Conservation (phyloP, 306 rosid species). For the Corylus avellana region DNA sequence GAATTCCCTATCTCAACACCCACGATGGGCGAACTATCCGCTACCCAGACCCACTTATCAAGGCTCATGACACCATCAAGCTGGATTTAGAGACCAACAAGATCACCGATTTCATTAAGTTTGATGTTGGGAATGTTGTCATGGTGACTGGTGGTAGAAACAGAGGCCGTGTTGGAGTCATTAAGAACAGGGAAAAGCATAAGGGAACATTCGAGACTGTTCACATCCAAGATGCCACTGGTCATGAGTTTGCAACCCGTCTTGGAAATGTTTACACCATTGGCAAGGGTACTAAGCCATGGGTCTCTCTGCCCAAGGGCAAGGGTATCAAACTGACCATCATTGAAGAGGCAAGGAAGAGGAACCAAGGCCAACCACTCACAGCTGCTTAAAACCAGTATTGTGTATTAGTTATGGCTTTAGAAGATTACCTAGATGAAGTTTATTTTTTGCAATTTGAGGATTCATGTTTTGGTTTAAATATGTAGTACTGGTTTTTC, state of each 20-base stretch:
- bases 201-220: conserved; percentile 80
- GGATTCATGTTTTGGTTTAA: conserved; percentile 12
- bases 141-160: conserved; percentile 88
- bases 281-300: conserved; percentile 74
- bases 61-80: conserved; percentile 85
- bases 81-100: conserved; percentile 70
- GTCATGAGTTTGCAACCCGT: conserved; percentile 78
- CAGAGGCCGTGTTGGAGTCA: conserved; percentile 76
- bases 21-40: conserved; percentile 87
- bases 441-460: conserved; percentile 9
- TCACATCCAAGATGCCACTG: conserved; percentile 73
- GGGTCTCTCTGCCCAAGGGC: conserved; percentile 76
- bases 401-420: conserved; percentile 16
- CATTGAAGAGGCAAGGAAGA: conserved; percentile 75
- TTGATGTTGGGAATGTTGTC: conserved; percentile 76
- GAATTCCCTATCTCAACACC: conserved; percentile 77
- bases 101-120: conserved; percentile 64
- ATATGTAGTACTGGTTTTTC: background rate
- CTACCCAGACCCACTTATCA: conserved; percentile 80
- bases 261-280: conserved; percentile 70
- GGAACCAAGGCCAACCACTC: conserved; percentile 56
- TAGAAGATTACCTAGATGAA: conserved; percentile 24
- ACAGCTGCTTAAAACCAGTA: conserved; percentile 30
- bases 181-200: conserved; percentile 80
- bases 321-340: conserved; percentile 80